Base-by-base conservation (phyloP, 2,329 filamentous ascomycete genomes). In the Xylaria sp. region DNA sequence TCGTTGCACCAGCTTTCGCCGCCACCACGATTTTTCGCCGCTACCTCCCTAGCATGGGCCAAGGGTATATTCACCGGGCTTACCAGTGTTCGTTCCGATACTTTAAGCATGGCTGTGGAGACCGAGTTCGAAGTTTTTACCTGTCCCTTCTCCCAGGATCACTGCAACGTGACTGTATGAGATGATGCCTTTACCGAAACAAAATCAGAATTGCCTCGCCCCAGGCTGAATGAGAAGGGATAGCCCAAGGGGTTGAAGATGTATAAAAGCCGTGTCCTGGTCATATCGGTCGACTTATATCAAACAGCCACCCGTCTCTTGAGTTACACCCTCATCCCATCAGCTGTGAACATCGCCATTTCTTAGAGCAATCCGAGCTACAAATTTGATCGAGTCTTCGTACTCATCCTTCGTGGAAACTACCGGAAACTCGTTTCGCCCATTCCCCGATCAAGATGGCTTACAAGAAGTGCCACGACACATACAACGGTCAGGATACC, bases 1-100 rank as follows among this genome's bases (percentile, higher is more conserved):
- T 40, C 14, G 63, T 63, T 50, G 50, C 63, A 63, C 56, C n/a
- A 42, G 3, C 12, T 19, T 15, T 58, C 23, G 42, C 51, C 38
- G 47, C 51, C 55, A 23, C 60, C 33, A 37, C 38, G 33, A n/a
- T n/a, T 46, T 49, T 40, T 12, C 21, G 11, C n/a, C 45, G n/a
- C 51, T 55, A 57, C 56, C 21, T 55, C 12, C 12, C 38, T 21
- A 33, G 28, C 33, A 28, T 17, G 31, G 54, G 25, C 28, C 12
- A 9, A 45, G 28, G 23, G 49, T 6, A 14, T 9, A 17, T 17
- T 57, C 9, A 28, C 31, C 21, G 28, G 21, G 38, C 14, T n/a
- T 25, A 23, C 51, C 17, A 3, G 19, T n/a, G 15, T 61, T 38
- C 19, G 37, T 46, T 25, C 2, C 35, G 8, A 15, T 7, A 14